Conservation (phyloP, 2,329 filamentous ascomycete genomes). For the Cercospora berteroae region DNA sequence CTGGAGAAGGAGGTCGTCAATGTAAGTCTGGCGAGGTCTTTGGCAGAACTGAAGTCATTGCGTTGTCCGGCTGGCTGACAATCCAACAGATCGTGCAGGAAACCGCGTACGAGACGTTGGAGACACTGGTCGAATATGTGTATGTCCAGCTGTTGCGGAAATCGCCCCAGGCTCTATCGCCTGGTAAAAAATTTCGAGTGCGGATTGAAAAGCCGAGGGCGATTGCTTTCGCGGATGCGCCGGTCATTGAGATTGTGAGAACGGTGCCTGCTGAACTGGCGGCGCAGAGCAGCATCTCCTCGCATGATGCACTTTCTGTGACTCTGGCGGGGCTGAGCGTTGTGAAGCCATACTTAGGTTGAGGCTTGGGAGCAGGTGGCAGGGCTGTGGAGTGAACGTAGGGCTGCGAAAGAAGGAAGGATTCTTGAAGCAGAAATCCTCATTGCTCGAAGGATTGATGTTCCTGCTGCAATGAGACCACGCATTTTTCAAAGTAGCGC, state of each 20-base stretch:
- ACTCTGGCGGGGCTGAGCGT: constrained; percentile 17
- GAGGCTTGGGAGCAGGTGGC: neutral
- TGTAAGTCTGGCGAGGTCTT: constrained; percentile 47
- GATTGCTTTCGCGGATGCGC: constrained; percentile 69
- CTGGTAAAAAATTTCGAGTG: constrained; percentile 57
- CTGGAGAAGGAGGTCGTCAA: constrained; percentile 61
- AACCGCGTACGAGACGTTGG: constrained; percentile 49
- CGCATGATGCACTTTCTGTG: neutral
- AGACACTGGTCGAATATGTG: constrained; percentile 48
- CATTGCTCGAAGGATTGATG: neutral
- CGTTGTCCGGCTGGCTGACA: neutral
- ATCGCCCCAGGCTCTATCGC: constrained; percentile 35
- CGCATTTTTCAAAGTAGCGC: neutral
- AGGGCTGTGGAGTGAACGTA: neutral
- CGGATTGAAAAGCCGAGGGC: constrained; percentile 70
- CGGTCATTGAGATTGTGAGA: constrained; percentile 59
- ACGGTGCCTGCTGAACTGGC: constrained; percentile 12
- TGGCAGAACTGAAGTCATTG: neutral
- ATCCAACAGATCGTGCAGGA: constrained; percentile 41
- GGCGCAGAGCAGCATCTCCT: neutral
- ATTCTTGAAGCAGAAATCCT: too few species aligned
- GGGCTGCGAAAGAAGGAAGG: neutral
- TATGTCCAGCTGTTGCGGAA: constrained; percentile 38
- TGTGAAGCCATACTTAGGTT: constrained; percentile 22
- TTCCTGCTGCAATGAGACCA: neutral